Conservation (phyloP, 768 basidiomycete species). For the Leucocoprinus sp. region DNA sequence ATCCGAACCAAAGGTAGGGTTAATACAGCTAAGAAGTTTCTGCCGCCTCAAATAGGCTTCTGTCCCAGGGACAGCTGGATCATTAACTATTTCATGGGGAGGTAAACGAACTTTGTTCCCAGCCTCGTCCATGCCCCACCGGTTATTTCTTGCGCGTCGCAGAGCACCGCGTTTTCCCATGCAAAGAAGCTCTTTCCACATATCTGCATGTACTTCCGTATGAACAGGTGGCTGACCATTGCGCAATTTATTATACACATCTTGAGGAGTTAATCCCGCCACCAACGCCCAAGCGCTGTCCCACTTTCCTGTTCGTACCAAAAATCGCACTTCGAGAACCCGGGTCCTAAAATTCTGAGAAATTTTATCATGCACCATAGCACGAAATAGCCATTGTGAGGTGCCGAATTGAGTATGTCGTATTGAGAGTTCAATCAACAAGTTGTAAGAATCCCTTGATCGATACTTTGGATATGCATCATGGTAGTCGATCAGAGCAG, state of each 20-base stretch:
- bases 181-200: slow-evolving; percentile 44
- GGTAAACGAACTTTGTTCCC: background rate
- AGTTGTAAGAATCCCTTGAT: slow-evolving; percentile 13
- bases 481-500: slow-evolving; percentile 14
- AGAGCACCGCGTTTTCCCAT: slow-evolving; percentile 23
- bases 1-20: slow-evolving; percentile 11
- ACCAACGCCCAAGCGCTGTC: slow-evolving; percentile 12
- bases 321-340: slow-evolving; percentile 11
- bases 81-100: background rate
- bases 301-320: slow-evolving; percentile 14
- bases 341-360: slow-evolving; percentile 8
- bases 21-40: slow-evolving; percentile 13
- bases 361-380: slow-evolving; percentile 10
- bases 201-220: slow-evolving; percentile 29
- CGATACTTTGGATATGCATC: slow-evolving; percentile 12
- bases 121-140: slow-evolving; percentile 1
- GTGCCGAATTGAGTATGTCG: slow-evolving; percentile 12
- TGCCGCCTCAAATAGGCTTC: slow-evolving; percentile 11
- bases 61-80: slow-evolving; percentile 6
- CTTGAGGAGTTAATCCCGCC: slow-evolving; percentile 5
- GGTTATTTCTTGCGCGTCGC: slow-evolving; percentile 16
- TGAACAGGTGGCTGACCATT: background rate
- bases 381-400: slow-evolving; percentile 10
- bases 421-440: slow-evolving; percentile 12
- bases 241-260: slow-evolving; percentile 8